Conservation (phyloP, 441 rosid species). For the Geranium incanum region DNA sequence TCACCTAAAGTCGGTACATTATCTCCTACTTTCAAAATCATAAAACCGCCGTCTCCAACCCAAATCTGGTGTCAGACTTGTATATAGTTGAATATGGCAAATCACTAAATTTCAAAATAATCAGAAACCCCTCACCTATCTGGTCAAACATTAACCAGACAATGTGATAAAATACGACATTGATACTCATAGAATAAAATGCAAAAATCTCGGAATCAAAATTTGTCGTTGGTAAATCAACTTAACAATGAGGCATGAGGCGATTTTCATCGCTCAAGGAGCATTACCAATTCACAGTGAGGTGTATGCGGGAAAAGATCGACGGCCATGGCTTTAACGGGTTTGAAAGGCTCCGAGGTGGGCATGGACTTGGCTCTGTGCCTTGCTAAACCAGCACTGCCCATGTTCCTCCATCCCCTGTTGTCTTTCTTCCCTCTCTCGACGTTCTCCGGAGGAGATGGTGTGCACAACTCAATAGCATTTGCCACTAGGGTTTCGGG, state of each 20-base stretch:
- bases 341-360: conserved; percentile 70
- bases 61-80: too few species aligned
- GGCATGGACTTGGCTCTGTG: conserved; percentile 87
- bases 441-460: conserved; percentile 42
- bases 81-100: too few species aligned
- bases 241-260: not conserved
- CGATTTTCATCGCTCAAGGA: conserved; percentile 35
- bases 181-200: too few species aligned
- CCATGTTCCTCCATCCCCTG: conserved; percentile 59
- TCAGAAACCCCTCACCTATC: too few species aligned
- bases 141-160: too few species aligned
- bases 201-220: too few species aligned
- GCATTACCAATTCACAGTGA: conserved; percentile 96
- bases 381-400: conserved; percentile 75
- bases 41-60: too few species aligned
- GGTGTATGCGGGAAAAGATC: conserved; percentile 88
- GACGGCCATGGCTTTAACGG: conserved; percentile 92
- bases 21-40: too few species aligned
- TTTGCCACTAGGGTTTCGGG: conserved; percentile 87
- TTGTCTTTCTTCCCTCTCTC: conserved; percentile 64
- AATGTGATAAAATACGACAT: too few species aligned
- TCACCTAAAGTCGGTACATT: too few species aligned
- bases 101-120: too few species aligned
- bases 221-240: not conserved
- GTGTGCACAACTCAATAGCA: conserved; percentile 87